Base-by-base conservation (phyloP, 768 basidiomycete genomes). In the Hypholoma sublateritium region DNA sequence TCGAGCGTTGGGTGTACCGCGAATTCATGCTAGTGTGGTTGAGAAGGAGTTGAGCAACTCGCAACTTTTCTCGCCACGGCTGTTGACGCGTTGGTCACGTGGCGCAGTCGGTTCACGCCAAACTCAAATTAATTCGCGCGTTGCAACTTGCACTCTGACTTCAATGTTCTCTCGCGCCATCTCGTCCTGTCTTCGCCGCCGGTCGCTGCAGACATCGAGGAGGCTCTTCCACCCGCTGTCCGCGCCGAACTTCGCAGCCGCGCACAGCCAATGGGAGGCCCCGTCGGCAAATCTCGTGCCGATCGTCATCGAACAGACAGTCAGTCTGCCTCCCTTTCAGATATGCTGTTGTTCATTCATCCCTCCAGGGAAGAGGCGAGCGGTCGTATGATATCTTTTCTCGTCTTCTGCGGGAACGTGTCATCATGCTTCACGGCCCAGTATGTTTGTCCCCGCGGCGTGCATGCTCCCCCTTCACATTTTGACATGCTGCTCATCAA, bases 381-480 rank as follows among this genome's bases (percentile, higher is more conserved):
- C 81, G 92, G 36, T 92, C 91, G 24, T 96, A 97, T 74, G 95
- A 98, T 68, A 97, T 98, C 55, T 98, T 94, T 74, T 98, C 95
- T 36, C 84, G 96, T 19, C 80, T 98, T 48, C 79, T 98, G 37
- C 80, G 93, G 60, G 96, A 98, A 69, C 83, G 96, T 49, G 95
- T 98, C 35, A 91, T 98, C 64, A 97, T 98, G 88, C 80, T 98
- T 36, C 90, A 91, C 65, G 95, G 95, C 17, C 89, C 94, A 14
- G 95, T 95, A 67, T 64, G 87, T 35, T 16, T 37, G 21, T 39
- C 22, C 21, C n/a, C 14, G 16, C 34, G 28, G n/a, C 47, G 14
- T 36, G 12, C 35, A 55, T 28, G 6, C 11, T 42, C 43, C 25
- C 22, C 41, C 37, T 28, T 52, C 7, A 48, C 46, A 37, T 60